Percentiles rank a stretch among this genome's conserved stretches.
These are phyloP conservation scores for Camelina hispida DNA, from an alignment of 345 rosid species.

Conservation along the genomic window DNA sequence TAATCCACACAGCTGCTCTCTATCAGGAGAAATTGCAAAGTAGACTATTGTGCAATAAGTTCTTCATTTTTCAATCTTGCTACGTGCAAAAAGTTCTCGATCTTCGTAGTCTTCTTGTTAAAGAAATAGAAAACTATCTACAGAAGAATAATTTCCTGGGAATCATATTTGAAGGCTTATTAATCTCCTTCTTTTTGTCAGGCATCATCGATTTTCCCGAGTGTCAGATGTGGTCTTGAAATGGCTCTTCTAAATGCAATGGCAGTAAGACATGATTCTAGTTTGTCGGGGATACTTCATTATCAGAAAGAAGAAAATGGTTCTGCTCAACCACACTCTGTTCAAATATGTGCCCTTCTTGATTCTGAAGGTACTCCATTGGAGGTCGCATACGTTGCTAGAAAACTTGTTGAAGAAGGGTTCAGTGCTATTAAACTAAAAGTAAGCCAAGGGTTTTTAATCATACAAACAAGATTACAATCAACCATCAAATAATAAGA, in stretches of 20 bases:
- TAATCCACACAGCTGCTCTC: constrained; percentile 1
- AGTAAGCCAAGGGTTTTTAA: constrained; percentile 51
- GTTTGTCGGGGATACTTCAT: constrained; percentile 58
- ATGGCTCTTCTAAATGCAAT: constrained; percentile 86
- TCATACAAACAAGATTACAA: constrained; percentile 15
- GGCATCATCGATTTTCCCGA: constrained; percentile 80
- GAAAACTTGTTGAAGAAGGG: constrained; percentile 75
- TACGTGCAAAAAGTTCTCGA: constrained; percentile 20
- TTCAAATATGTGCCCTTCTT: constrained; percentile 83
- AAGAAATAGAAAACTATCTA: not conserved
- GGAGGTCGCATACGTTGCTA: constrained; percentile 74
- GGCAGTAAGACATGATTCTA: constrained; percentile 62
- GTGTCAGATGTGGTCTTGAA: constrained; percentile 96
- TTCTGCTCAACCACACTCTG: constrained; percentile 49
- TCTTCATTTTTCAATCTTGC: constrained; percentile 1
- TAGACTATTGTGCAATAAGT: constrained; percentile 13
- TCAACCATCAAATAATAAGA: constrained; percentile 35
- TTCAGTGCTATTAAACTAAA: constrained; percentile 85
- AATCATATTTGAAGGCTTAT: constrained; percentile 21
- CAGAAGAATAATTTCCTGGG: not conserved
- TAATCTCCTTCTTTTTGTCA: constrained; percentile 40
- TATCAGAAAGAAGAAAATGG: constrained; percentile 48
- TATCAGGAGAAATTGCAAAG: constrained; percentile 27
- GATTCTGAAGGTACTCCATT: constrained; percentile 75
- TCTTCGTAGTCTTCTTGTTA: constrained; percentile 25